phyloP scores from a whole-genome alignment of 2,329 filamentous ascomycete genomes.

The Akanthomyces lecanii region DNA sequence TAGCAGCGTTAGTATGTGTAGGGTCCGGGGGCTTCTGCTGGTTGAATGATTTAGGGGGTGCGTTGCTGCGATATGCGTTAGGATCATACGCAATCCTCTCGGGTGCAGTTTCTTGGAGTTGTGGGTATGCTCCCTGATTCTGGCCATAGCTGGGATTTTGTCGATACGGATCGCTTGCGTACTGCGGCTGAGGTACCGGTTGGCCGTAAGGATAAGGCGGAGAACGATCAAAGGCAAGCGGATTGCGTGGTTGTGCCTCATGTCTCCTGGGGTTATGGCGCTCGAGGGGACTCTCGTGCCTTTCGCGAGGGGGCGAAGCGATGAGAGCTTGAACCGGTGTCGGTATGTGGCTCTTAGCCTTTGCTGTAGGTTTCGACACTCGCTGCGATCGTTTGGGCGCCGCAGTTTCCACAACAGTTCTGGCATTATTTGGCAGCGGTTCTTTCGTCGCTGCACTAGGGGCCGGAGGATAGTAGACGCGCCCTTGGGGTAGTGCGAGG shows the following conservation, averaged over 20 bases:
- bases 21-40: neutral
- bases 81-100: slow-evolving; percentile 11
- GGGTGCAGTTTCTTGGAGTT: neutral
- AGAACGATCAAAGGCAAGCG: neutral
- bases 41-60: neutral
- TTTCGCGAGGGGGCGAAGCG: slow-evolving; percentile 3
- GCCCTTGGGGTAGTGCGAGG: slow-evolving; percentile 22
- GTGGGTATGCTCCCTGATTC: slow-evolving; percentile 6
- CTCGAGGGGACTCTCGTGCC: slow-evolving; percentile 15
- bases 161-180: slow-evolving; percentile 1
- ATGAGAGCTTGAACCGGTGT: slow-evolving; percentile 8
- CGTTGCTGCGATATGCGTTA: neutral
- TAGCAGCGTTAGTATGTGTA: neutral
- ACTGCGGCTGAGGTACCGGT: neutral
- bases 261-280: slow-evolving; percentile 14
- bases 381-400: neutral
- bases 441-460: neutral
- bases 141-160: slow-evolving; percentile 7
- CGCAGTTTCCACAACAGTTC: neutral
- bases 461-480: slow-evolving; percentile 20
- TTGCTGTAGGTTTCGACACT: neutral
- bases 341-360: neutral
- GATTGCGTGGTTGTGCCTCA: neutral
- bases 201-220: neutral
- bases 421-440: slow-evolving; percentile 7